Evolutionary conservation across 2,329 filamentous ascomycete genomes (phyloP).

Genomic region (Sclerotinia minor): DNA sequence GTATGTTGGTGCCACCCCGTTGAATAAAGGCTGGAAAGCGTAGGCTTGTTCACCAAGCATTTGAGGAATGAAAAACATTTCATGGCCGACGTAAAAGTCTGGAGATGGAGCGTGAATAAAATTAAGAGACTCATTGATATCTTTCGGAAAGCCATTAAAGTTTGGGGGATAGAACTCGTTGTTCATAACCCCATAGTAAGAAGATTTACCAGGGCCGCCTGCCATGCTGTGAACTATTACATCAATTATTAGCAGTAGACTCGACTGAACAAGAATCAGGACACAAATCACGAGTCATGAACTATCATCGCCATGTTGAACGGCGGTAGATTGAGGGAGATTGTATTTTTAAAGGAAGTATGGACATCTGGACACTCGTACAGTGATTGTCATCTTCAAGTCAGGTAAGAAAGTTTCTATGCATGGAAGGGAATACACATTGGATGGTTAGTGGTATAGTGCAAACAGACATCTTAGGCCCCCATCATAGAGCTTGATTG

Average conservation of each 20-base stretch:
- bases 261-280: not conserved
- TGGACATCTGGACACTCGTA: not conserved
- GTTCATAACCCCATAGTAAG: conserved; percentile 13
- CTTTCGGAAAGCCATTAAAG: conserved; percentile 12
- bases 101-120: not conserved
- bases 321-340: not conserved
- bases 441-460: not conserved
- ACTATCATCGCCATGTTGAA: not conserved
- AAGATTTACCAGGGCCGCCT: not conserved
- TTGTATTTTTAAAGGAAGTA: not conserved
- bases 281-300: not conserved
- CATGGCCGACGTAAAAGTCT: conserved; percentile 17
- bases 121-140: conserved; percentile 7
- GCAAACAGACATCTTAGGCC: not conserved
- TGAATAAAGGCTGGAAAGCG: not conserved
- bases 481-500: conserved; percentile 1
- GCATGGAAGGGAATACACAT: conserved; percentile 11
- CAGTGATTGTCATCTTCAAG: not conserved
- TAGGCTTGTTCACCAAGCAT: conserved; percentile 6
- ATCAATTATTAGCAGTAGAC: not conserved
- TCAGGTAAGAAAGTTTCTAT: not conserved
- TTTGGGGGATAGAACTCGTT: conserved; percentile 6
- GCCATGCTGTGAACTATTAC: conserved; percentile 7
- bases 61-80: conserved; percentile 15
- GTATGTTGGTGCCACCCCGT: not conserved